These are phyloP conservation scores for Aureobasidium sp. DNA, from an alignment of 2,329 filamentous ascomycete species.

Conservation along the genomic window DNA sequence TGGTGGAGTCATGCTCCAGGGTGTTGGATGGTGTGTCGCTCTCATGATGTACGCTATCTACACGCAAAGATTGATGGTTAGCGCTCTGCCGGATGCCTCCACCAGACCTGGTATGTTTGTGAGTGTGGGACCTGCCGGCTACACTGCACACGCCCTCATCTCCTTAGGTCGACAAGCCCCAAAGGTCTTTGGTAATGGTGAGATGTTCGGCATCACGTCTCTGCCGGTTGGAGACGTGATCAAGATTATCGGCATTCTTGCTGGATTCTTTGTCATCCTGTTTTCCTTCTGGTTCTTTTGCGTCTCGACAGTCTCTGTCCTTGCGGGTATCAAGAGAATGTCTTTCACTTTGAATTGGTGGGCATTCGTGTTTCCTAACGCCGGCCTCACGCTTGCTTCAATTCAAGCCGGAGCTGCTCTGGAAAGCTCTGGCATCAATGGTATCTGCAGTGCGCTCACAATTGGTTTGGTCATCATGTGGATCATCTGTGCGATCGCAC, in stretches of 20 bases:
- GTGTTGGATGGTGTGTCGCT: conserved; percentile 40
- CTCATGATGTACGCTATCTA: conserved; percentile 41
- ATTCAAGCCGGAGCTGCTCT: conserved; percentile 51
- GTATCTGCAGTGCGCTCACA: conserved; percentile 50
- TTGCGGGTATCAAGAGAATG: conserved; percentile 36
- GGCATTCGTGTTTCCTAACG: conserved; percentile 61
- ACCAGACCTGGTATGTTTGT: conserved; percentile 47
- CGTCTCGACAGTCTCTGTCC: conserved; percentile 34
- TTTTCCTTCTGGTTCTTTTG: conserved; percentile 48
- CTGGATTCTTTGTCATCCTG: conserved; percentile 42
- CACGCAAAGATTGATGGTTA: conserved; percentile 36
- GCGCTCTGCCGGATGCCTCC: conserved; percentile 35
- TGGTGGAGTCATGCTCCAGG: conserved; percentile 38
- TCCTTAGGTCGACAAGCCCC: conserved; percentile 38
- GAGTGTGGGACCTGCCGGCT: conserved; percentile 42
- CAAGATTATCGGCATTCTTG: conserved; percentile 35
- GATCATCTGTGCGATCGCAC: conserved; percentile 45
- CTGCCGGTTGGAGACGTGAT: conserved; percentile 32
- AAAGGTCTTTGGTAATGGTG: conserved; percentile 26
- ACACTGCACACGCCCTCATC: conserved; percentile 42
- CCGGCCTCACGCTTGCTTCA: conserved; percentile 54
- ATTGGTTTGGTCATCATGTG: conserved; percentile 50
- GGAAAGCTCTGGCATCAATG: conserved; percentile 46
- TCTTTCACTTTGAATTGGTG: conserved; percentile 51
- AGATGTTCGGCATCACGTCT: conserved; percentile 29